Evolutionary conservation across 805 yeast species (phyloP).

Genomic region (Monosporozyma servazzii): DNA sequence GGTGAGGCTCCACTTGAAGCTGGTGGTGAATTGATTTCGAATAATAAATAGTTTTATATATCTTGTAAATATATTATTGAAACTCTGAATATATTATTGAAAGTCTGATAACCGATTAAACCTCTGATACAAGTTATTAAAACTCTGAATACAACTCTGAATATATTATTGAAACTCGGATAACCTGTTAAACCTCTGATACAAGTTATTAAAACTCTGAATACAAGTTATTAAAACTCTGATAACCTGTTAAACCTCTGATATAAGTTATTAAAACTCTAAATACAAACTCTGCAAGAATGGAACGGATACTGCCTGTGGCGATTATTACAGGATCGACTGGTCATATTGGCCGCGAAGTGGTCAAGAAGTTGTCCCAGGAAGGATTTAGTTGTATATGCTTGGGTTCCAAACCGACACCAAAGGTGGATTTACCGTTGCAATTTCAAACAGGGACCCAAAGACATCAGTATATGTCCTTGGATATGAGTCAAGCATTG

Average conservation of each 20-base stretch:
- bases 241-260: too few relatives aligned
- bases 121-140: too few relatives aligned
- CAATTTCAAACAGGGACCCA: conserved; percentile 9
- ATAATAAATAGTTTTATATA: neutral
- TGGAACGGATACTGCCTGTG: conserved; percentile 10
- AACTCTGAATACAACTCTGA: too few relatives aligned
- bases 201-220: too few relatives aligned
- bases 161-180: too few relatives aligned
- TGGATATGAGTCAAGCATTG: conserved; percentile 13
- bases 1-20: conserved; percentile 81
- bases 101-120: too few relatives aligned
- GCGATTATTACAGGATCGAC: conserved; percentile 37
- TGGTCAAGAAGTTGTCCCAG: conserved; percentile 22
- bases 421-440: conserved; percentile 1
- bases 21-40: conserved; percentile 40
- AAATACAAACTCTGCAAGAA: too few relatives aligned
- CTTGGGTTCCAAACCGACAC: conserved; percentile 18
- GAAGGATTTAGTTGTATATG: conserved; percentile 22
- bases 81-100: too few relatives aligned
- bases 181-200: too few relatives aligned
- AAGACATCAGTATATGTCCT: conserved; percentile 11
- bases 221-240: too few relatives aligned
- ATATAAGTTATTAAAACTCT: too few relatives aligned
- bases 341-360: conserved; percentile 34
- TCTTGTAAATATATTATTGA: neutral